Percentiles rank a stretch among this genome's conserved stretches.
These are phyloP conservation scores for Amanita molliuscula DNA, from an alignment of 768 basidiomycete genomes.

Conservation along the genomic window DNA sequence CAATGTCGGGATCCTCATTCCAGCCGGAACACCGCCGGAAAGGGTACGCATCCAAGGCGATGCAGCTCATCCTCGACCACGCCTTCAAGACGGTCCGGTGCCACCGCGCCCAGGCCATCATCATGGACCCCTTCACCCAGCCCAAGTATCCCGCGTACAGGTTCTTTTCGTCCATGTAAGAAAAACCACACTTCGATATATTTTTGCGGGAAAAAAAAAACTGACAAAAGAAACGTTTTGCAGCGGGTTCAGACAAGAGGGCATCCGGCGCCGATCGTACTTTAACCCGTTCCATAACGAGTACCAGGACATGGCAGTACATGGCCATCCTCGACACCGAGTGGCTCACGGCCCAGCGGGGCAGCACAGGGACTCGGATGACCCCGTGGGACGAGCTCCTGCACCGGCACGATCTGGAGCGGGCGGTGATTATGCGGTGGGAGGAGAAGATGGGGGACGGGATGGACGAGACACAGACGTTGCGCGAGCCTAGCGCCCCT, in stretches of 20 bases:
- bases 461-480: background rate
- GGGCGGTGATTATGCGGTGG: conserved; percentile 44
- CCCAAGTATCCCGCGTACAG: conserved; percentile 1
- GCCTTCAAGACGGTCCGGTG: conserved; percentile 36
- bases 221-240: background rate
- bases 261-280: conserved; percentile 46
- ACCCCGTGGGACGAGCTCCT: conserved; percentile 58
- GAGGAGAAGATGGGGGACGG: conserved; percentile 20
- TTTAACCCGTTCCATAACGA: conserved; percentile 29
- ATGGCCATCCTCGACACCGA: conserved; percentile 54
- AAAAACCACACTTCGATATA: background rate
- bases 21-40: conserved; percentile 21
- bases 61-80: conserved; percentile 32
- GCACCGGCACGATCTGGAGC: conserved; percentile 45
- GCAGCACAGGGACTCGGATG: background rate
- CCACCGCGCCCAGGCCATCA: conserved; percentile 43
- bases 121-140: conserved; percentile 25
- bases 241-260: conserved; percentile 56
- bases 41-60: conserved; percentile 36
- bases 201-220: too few relatives aligned
- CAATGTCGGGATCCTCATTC: conserved; percentile 51
- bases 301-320: conserved; percentile 54
- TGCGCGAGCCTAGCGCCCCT: background rate
- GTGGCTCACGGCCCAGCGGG: conserved; percentile 28
- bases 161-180: conserved; percentile 16